Conservation (phyloP, 306 rosid species). For the Quercus glauca region DNA sequence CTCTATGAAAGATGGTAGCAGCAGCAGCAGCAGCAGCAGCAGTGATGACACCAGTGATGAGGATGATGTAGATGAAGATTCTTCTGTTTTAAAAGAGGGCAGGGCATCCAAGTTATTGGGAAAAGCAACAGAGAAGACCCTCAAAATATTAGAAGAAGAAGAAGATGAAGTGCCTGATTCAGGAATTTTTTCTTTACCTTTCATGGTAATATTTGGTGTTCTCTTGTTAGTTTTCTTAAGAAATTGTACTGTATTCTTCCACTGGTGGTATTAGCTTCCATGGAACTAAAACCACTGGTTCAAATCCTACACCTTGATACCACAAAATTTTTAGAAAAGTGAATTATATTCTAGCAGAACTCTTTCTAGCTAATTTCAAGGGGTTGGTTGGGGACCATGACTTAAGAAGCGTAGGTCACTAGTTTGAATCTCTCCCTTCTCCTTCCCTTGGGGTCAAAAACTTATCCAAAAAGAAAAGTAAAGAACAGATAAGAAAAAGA, state of each 20-base stretch:
- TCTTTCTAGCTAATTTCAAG: no score
- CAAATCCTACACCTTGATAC: neutral
- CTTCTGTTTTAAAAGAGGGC: slow-evolving; percentile 45
- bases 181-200: slow-evolving; percentile 81
- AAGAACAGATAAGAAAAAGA: no score
- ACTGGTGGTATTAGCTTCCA: neutral
- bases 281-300: neutral
- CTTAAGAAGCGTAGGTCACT: no score
- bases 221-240: slow-evolving; percentile 18
- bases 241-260: neutral
- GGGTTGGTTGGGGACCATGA: no score
- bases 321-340: neutral
- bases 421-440: no score
- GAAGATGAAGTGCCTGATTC: slow-evolving; percentile 74
- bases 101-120: slow-evolving; percentile 55
- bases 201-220: slow-evolving; percentile 61
- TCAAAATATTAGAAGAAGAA: slow-evolving; percentile 54
- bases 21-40: slow-evolving; percentile 35
- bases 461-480: no score
- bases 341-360: neutral
- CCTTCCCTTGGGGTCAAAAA: no score
- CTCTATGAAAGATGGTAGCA: slow-evolving; percentile 63
- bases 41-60: slow-evolving; percentile 66
- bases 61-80: slow-evolving; percentile 45
- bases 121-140: slow-evolving; percentile 75